Evolutionary conservation across 495 filamentous ascomycete species (phyloP), one percentile per base, ranked within the genome.

Genomic region (Daldinia caldariorum): DNA sequence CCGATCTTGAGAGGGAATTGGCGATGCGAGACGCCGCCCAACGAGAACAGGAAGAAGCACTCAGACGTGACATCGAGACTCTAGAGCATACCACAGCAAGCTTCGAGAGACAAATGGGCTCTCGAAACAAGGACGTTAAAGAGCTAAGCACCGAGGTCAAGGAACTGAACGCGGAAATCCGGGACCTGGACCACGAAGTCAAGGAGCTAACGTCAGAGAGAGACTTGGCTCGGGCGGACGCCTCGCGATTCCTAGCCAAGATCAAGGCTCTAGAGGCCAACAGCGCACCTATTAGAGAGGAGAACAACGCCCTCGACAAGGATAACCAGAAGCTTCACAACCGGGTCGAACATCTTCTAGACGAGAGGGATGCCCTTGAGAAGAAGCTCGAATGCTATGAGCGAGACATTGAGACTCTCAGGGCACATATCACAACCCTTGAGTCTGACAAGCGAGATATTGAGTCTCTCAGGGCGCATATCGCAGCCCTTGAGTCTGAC

Each of bases 141-240:
- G 80, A 77, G 7, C 53, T 70, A 0, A 67, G 20, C 45, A 41
- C 34, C 18, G 69, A 71, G 14, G 37, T 71, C 37, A 63, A 61
- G 72, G 71, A 74, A 31, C 55, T 76, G n/a, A 64, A 68, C 49
- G 69, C 74, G 32, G 70, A 76, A 14, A 69, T 80, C 41, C 67
- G 66, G 12, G 75, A 79, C 22, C 69, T 85, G 8, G 76, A 82
- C 58, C 70, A 78, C 58, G 76, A 79, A 34, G 82, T 77, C 65
- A 76, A 73, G 60, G 80, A 77, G 12, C 45, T 70, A 20, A 72
- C 61, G 6, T 45, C 38, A 4, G 60, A 72, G 65, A 50, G 70
- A 51, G 50, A 72, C 45, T 37, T 43, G 0, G 66, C 65, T 31
- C 63, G 56, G 8, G 50, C n/a, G 20, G 61, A 72, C 32, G 71